A percentile compares a stretch with the other conserved stretches of the same genome.
Evolutionary conservation across 2,329 filamentous ascomycete genomes (phyloP).

Genomic region (Penicillium capsulatum): DNA sequence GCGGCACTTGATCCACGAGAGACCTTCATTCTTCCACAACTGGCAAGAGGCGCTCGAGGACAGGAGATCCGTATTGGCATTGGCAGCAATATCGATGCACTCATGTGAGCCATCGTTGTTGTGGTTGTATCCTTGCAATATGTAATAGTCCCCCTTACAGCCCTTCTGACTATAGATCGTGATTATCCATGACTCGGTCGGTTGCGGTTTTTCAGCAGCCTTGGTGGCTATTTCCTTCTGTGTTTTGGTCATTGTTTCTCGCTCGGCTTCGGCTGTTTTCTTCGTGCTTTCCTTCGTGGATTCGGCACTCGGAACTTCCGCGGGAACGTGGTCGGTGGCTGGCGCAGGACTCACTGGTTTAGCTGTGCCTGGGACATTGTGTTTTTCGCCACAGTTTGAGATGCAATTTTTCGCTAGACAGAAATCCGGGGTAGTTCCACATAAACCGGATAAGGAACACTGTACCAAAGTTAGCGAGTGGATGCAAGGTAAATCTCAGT

Average conservation of each 20-base stretch:
- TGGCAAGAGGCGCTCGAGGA: constrained; percentile 3
- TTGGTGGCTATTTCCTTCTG: not conserved
- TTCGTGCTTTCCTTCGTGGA: not conserved
- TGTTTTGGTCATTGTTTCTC: not conserved
- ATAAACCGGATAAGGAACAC: not conserved
- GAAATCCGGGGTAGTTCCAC: not conserved
- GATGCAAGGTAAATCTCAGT: too few species aligned
- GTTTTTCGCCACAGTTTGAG: constrained; percentile 5
- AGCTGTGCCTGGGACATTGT: not conserved
- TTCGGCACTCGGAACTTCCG: not conserved
- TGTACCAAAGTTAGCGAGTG: not conserved
- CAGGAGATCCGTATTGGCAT: not conserved
- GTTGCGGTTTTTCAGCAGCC: constrained; percentile 1
- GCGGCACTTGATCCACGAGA: constrained; percentile 8
- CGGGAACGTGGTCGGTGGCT: not conserved
- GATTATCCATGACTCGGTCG: constrained; percentile 4
- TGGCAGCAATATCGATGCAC: not conserved
- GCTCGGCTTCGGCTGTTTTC: too few species aligned
- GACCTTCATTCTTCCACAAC: constrained; percentile 4
- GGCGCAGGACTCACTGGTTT: not conserved
- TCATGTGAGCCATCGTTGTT: too few species aligned
- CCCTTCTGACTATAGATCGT: constrained; percentile 5
- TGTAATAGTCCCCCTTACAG: constrained; percentile 7
- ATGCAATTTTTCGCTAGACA: constrained; percentile 4
- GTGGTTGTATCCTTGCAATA: constrained; percentile 3